Base-by-base conservation (phyloP, 176 grass and related monocot genomes). In the Hordeum marinum region DNA sequence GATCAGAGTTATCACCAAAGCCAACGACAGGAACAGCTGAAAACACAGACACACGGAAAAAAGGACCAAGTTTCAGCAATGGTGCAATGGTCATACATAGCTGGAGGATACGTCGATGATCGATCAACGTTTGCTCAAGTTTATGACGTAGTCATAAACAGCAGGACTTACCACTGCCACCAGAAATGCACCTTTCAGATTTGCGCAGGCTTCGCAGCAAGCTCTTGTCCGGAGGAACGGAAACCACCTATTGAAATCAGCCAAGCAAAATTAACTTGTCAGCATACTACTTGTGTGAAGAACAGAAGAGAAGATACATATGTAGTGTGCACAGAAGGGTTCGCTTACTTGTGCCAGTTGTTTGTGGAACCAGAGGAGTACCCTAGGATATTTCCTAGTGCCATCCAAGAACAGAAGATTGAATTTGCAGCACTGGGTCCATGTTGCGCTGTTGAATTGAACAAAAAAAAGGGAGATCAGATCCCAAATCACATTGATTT, bases 351-450 rank as follows among this genome's bases (percentile, higher is more conserved):
- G 81, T 99, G 89, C 89, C 90, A 95, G 14, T 70, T 82, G 13
- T 89, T 89, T 29, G 83, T 99, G 25, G 96, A 96, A 80, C 93
- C 93, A 54, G 96, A 95, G 63, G 93, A 93, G 65, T 98, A 98
- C 43, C 91, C 96, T 54, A 99, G 82, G 73, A 96, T 96, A 75
- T 99, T 99, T 69, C 93, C 93, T 20, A 99, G 18, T n/a, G 91
- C 96, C 96, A 99, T 99, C 96, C 96, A 96, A 41, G 96, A 95
- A 59, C 89, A 96, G 76, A 95, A 98, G 68, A 98, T 98, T 72
- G 90, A 92, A 72, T 98, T 98, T 8, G 93, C 96, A 59, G 89
- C 85, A 84, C 82, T 93, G 45, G 86, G 90, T n/a, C 95, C 93
- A 68, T 95, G 85, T 32, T 72, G 65, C 27, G 89, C 95, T 92